A percentile compares a stretch with the other conserved stretches of the same genome.
These are phyloP conservation scores for Nissolia schottii DNA, from an alignment of 306 rosid species.

Conservation along the genomic window DNA sequence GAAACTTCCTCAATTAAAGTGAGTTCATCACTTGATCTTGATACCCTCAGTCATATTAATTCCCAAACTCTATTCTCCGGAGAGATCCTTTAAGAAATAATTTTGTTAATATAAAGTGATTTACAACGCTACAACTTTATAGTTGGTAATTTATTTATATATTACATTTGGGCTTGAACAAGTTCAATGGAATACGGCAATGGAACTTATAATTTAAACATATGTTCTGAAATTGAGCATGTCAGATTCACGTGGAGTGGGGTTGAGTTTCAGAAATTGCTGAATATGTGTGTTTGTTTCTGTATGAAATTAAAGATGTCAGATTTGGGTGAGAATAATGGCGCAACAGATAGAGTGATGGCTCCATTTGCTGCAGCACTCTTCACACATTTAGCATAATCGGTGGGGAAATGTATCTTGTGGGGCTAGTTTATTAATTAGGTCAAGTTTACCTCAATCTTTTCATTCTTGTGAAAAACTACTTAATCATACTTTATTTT, in stretches of 20 bases:
- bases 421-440: background rate
- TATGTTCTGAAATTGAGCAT: conserved; percentile 25
- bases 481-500: no score
- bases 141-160: background rate
- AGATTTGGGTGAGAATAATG: conserved; percentile 33
- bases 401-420: background rate
- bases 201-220: background rate
- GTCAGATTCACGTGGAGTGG: conserved; percentile 58
- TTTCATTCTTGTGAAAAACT: background rate
- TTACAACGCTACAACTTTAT: background rate
- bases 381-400: background rate
- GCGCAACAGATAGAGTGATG: conserved; percentile 19
- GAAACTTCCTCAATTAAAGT: no score
- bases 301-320: conserved; percentile 30
- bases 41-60: no score
- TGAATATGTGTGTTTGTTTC: conserved; percentile 26
- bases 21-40: no score
- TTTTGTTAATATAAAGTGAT: background rate
- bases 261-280: conserved; percentile 31
- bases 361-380: conserved; percentile 28
- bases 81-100: background rate
- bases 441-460: background rate
- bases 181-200: background rate
- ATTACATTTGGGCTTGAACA: background rate
- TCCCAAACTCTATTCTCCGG: background rate